These are phyloP conservation scores for Wickerhamiella domercqiae DNA, from an alignment of 805 yeast species.

Conservation along the genomic window DNA sequence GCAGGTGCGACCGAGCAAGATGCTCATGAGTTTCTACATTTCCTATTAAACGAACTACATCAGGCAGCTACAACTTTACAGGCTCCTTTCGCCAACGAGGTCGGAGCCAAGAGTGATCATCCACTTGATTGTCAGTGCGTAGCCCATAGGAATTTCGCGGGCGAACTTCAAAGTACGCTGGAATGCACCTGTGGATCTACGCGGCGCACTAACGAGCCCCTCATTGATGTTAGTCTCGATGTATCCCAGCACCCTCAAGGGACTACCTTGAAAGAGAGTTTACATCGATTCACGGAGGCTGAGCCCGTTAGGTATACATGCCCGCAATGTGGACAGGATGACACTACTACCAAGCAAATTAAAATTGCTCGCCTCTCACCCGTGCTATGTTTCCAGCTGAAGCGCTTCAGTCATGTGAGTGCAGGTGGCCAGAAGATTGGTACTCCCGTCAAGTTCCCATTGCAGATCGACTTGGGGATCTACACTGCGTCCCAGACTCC, in stretches of 20 bases:
- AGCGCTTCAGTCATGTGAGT: conserved; percentile 44
- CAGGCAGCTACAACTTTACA: conserved; percentile 1
- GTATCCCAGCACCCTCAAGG: conserved; percentile 26
- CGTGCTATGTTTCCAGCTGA: conserved; percentile 70
- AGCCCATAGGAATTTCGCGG: conserved; percentile 69
- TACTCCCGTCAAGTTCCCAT: conserved; percentile 55
- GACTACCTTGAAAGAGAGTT: conserved; percentile 41
- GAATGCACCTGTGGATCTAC: conserved; percentile 44
- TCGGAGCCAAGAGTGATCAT: conserved; percentile 6
- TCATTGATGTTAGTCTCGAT: conserved; percentile 77
- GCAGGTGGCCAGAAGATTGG: conserved; percentile 51
- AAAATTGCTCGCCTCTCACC: conserved; percentile 56
- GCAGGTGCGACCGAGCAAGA: conserved; percentile 97
- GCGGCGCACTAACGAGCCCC: conserved; percentile 70
- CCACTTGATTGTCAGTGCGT: conserved; percentile 50
- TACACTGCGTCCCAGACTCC: conserved; percentile 25
- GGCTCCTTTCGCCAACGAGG: conserved; percentile 2
- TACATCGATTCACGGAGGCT: conserved; percentile 57
- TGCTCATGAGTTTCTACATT: conserved; percentile 97
- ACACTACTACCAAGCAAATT: conserved; percentile 60
- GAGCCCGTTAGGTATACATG: conserved; percentile 77
- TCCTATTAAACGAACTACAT: conserved; percentile 74
- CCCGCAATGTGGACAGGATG: conserved; percentile 41
- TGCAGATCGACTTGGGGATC: conserved; percentile 52
- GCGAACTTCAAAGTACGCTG: conserved; percentile 66